Conservation (phyloP, 2,329 filamentous ascomycete genomes). For the Ophiocordyceps camponoti-rufipedis region DNA sequence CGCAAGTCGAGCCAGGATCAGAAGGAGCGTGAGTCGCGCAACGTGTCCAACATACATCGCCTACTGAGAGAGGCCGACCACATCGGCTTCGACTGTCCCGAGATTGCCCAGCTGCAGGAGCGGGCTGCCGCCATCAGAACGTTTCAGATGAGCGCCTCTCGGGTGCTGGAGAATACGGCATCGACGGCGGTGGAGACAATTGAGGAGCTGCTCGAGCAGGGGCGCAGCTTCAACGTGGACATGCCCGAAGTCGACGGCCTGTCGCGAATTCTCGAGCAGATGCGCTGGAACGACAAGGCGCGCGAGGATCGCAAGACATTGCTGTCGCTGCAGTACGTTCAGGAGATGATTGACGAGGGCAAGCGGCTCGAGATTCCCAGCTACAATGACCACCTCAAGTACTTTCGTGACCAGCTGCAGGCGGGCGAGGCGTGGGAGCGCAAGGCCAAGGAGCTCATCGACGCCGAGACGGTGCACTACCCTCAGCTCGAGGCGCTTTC, state of each 20-base stretch:
- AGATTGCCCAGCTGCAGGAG: constrained; percentile 73
- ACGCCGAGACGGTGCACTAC: constrained; percentile 83
- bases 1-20: constrained; percentile 54
- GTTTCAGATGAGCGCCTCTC: constrained; percentile 62
- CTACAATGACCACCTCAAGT: constrained; percentile 62
- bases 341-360: constrained; percentile 60
- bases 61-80: constrained; percentile 69
- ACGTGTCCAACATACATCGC: constrained; percentile 72
- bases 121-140: constrained; percentile 67
- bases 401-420: constrained; percentile 57
- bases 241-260: constrained; percentile 75
- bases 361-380: constrained; percentile 59
- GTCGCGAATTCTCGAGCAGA: constrained; percentile 62
- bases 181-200: constrained; percentile 53
- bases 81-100: constrained; percentile 82
- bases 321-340: constrained; percentile 61
- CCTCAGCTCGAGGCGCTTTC: constrained; percentile 86
- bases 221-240: constrained; percentile 77
- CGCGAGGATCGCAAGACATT: constrained; percentile 42
- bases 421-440: constrained; percentile 78
- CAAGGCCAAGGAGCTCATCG: constrained; percentile 82
- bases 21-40: constrained; percentile 73
- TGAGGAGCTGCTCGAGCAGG: constrained; percentile 79
- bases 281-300: constrained; percentile 76
- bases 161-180: constrained; percentile 48